Conservation (phyloP, 768 basidiomycete species). For the Boletus insuetus region DNA sequence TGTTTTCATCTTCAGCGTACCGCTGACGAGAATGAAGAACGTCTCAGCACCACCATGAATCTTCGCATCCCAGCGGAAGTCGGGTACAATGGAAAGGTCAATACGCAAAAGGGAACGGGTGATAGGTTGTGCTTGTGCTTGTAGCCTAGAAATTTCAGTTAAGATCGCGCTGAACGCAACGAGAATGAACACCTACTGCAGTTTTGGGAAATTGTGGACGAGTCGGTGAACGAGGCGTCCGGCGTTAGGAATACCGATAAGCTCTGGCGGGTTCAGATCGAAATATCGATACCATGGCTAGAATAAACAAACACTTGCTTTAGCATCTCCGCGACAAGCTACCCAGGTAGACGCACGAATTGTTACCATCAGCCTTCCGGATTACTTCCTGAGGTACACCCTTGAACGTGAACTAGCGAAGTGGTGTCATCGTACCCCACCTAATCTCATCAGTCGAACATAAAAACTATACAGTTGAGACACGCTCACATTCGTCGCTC, state of each 20-base stretch:
- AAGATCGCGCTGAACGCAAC: background rate
- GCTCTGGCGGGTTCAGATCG: conserved; percentile 84
- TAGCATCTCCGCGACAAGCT: background rate
- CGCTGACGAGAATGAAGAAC: conserved; percentile 88
- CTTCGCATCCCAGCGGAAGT: conserved; percentile 97
- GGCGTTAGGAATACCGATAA: conserved; percentile 91
- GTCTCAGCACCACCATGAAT: conserved; percentile 86
- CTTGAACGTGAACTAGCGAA: conserved; percentile 96
- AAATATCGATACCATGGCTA: conserved; percentile 98
- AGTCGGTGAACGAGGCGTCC: conserved; percentile 89
- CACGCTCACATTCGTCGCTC: conserved; percentile 71
- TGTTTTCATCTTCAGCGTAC: conserved; percentile 92
- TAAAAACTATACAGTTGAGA: background rate
- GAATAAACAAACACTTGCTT: background rate
- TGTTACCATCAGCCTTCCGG: conserved; percentile 92
- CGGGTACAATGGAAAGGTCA: conserved; percentile 92
- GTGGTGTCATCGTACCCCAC: conserved; percentile 98
- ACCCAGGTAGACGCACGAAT: conserved; percentile 59
- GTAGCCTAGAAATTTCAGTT: conserved; percentile 48
- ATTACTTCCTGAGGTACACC: conserved; percentile 83
- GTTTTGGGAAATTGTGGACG: conserved; percentile 94
- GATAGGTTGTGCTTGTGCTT: conserved; percentile 93
- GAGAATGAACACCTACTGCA: conserved; percentile 55
- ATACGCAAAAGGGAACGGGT: conserved; percentile 90
- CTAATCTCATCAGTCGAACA: conserved; percentile 36